phyloP scores from a whole-genome alignment of 108 stramenopile genomes.

The Mayamaea pseudoterrestris region DNA sequence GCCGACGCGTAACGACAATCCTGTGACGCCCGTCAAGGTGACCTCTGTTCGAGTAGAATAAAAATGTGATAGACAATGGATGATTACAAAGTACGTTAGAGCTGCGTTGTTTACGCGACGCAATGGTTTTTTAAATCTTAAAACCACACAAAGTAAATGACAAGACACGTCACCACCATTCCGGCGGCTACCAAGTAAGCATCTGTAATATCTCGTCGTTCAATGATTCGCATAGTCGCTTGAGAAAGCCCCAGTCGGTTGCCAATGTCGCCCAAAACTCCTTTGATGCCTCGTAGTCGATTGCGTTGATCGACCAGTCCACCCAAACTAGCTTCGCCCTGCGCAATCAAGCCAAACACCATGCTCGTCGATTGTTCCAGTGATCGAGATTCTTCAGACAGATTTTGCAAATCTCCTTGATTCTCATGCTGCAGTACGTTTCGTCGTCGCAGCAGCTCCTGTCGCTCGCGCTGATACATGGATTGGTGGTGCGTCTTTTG shows the following conservation, averaged over 20 bases:
- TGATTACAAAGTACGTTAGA: too few relatives aligned
- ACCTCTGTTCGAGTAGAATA: conserved; percentile 41
- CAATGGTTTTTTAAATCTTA: not conserved
- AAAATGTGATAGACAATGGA: not conserved
- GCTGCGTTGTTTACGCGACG: not conserved
- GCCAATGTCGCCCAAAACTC: conserved; percentile 55
- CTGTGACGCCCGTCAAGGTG: conserved; percentile 44
- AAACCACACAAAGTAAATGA: conserved; percentile 73
- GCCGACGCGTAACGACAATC: conserved; percentile 40
- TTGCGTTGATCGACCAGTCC: conserved; percentile 49
- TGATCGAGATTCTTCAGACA: conserved; percentile 60
- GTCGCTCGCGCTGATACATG: conserved; percentile 53
- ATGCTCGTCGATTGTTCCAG: conserved; percentile 45
- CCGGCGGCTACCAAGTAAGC: conserved; percentile 75
- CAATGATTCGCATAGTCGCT: conserved; percentile 78
- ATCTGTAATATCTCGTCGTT: conserved; percentile 79
- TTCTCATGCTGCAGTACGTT: conserved; percentile 15
- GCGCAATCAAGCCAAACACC: conserved; percentile 55
- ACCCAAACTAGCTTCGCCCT: conserved; percentile 46
- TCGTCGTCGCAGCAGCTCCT: conserved; percentile 56
- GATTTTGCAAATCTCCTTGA: conserved; percentile 45
- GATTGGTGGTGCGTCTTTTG: conserved; percentile 10
- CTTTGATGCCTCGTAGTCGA: conserved; percentile 48
- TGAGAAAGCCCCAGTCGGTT: conserved; percentile 62
- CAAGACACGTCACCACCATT: conserved; percentile 58